Evolutionary conservation across 2,329 filamentous ascomycete species (phyloP), one percentile per base, ranked within the genome.

Genomic region (Cladosporium sp.): DNA sequence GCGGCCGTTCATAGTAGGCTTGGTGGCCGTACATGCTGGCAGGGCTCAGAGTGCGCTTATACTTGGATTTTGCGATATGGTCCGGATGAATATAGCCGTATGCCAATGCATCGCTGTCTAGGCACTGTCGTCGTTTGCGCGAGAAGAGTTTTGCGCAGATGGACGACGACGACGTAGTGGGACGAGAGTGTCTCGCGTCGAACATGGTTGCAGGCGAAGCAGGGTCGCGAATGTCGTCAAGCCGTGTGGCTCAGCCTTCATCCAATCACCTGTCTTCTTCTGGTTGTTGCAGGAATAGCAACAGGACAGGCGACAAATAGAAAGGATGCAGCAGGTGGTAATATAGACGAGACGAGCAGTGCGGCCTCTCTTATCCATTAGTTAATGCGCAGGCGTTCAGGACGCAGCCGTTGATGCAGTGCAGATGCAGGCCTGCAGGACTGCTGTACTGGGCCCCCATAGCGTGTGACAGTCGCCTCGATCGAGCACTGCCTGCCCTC

Each of bases 171-270:
- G 44, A 14, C 28, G 30, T 62, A 11, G 61, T 44, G 51, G 61
- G 28, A 64, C 61, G 36, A 36, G 30, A 47, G 24, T 59, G 36
- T 59, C 36, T 28, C 51, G 61, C 49, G 24, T 64, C 61, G 61
- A 49, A 64, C 61, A 64, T 64, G 44, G 47, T 54, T 49, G 49
- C 49, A 52, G 47, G 47, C 24, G 32, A 28, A 12, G 52, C 32
- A 58, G 55, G 34, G 55, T 58, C 21, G 32, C 36, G 60, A 51
- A 63, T 63, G 60, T 64, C 61, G 61, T 64, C 51, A 64, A 64
- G 61, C 61, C 61, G 61, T 28, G 59, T 57, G 61, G 61, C 61
- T 57, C 36, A 64, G 61, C 61, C 38, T 47, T 57, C 28, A 26
- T 44, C 61, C 61, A 64, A 64, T 57, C 61, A 64, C 18, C 21